Conservation (phyloP, 2,329 filamentous ascomycete species). For the Lojkania enalia region DNA sequence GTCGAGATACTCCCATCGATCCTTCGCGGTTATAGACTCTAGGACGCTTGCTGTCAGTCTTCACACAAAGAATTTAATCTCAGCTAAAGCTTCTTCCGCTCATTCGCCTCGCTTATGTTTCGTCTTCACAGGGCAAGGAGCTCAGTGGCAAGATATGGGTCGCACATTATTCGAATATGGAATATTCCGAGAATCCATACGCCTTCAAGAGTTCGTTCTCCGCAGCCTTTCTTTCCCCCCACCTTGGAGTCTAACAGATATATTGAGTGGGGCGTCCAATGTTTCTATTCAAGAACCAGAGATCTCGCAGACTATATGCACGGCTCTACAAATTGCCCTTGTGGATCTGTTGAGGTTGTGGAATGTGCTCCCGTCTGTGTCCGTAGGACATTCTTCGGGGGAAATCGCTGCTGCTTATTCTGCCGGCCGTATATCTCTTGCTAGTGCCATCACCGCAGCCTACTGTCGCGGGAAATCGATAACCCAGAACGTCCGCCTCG, state of each 20-base stretch:
- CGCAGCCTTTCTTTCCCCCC: conserved; percentile 7
- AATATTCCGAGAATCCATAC: conserved; percentile 10
- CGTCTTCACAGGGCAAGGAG: conserved; percentile 21
- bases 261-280: conserved; percentile 11
- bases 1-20: conserved; percentile 7
- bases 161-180: conserved; percentile 11
- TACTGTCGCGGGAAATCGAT: conserved; percentile 23
- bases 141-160: conserved; percentile 18
- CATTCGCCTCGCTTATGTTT: conserved; percentile 25
- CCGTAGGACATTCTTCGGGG: conserved; percentile 30
- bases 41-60: no score
- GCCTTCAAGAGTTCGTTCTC: conserved; percentile 11
- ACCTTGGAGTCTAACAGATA: conserved; percentile 15
- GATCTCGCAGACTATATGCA: conserved; percentile 26
- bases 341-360: conserved; percentile 22
- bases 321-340: conserved; percentile 28
- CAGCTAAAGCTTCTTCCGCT: no score
- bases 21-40: no score
- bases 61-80: no score
- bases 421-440: conserved; percentile 19
- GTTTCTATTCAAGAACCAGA: conserved; percentile 13
- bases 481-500: conserved; percentile 10
- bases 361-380: conserved; percentile 7
- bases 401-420: conserved; percentile 31
- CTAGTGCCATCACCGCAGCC: conserved; percentile 23